Evolutionary conservation across 495 filamentous ascomycete genomes (phyloP).

Genomic region (Pseudotulostoma volvatum): DNA sequence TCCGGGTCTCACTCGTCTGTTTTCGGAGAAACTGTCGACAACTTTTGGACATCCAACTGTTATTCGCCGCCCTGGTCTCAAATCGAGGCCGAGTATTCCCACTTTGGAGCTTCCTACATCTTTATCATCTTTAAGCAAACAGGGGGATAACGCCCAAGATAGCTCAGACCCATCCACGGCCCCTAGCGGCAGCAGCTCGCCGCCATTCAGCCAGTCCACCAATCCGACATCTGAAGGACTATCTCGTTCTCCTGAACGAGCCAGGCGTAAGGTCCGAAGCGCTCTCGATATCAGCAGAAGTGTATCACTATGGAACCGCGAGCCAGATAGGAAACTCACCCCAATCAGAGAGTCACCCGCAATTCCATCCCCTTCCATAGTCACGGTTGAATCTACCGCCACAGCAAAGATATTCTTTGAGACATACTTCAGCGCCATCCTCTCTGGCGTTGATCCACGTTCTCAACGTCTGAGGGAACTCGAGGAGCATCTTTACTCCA

Average conservation of each 20-base stretch:
- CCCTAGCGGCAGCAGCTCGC: slow-evolving; percentile 14
- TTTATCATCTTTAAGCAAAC: slow-evolving; percentile 5
- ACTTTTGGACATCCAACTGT: slow-evolving; percentile 37
- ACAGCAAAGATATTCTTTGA: slow-evolving; percentile 80
- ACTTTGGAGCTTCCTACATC: slow-evolving; percentile 11
- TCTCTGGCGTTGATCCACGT: slow-evolving; percentile 38
- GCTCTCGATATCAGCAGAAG: background rate
- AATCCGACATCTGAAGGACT: background rate
- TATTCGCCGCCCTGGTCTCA: slow-evolving; percentile 32
- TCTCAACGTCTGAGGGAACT: slow-evolving; percentile 49
- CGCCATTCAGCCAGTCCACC: slow-evolving; percentile 3
- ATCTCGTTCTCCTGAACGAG: background rate
- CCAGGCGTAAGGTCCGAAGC: background rate
- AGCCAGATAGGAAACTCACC: slow-evolving; percentile 4
- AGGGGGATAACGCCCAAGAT: slow-evolving; percentile 17
- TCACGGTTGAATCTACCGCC: slow-evolving; percentile 60
- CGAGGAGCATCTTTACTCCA: slow-evolving; percentile 40
- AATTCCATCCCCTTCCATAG: slow-evolving; percentile 37
- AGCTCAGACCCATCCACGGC: slow-evolving; percentile 26
- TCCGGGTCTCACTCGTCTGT: slow-evolving; percentile 20
- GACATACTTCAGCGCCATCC: slow-evolving; percentile 56
- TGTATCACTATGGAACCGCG: slow-evolving; percentile 1
- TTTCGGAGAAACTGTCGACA: slow-evolving; percentile 34
- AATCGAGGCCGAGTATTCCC: slow-evolving; percentile 25
- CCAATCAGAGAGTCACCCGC: slow-evolving; percentile 9